Conservation (phyloP, 495 filamentous ascomycete genomes). For the Penicillium goetzii region DNA sequence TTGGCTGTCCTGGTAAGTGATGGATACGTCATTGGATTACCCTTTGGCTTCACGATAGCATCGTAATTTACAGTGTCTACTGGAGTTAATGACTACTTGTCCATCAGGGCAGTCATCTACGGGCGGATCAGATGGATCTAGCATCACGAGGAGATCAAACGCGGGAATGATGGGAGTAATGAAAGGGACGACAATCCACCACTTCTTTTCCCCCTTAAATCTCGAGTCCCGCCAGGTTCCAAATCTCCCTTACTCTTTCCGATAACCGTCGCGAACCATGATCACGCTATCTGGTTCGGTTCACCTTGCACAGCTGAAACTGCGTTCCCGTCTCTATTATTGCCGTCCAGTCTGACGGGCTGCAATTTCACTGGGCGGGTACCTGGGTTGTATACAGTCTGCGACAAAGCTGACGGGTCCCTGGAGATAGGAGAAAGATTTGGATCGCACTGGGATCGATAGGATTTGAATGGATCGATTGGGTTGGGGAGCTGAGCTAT, state of each 20-base stretch:
- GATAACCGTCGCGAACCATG: conserved; percentile 11
- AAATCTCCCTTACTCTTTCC: conserved; percentile 5
- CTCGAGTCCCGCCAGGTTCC: conserved; percentile 22
- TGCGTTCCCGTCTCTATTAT: not conserved
- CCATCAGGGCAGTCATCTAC: not conserved
- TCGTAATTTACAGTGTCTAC: not conserved
- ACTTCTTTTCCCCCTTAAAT: not conserved
- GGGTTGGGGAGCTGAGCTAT: conserved; percentile 4
- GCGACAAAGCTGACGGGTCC: conserved; percentile 6
- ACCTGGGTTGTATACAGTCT: conserved; percentile 22
- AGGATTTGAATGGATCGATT: conserved; percentile 1
- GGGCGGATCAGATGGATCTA: not conserved
- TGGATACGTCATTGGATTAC: not conserved
- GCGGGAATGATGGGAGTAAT: not conserved
- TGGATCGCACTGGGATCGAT: not conserved
- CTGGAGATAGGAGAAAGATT: not conserved
- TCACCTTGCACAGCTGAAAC: conserved; percentile 5
- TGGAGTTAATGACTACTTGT: not conserved
- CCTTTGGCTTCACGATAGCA: not conserved
- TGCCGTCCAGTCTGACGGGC: conserved; percentile 4
- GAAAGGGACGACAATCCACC: not conserved
- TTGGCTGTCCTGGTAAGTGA: not conserved
- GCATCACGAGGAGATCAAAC: not conserved
- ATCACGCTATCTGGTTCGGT: conserved; percentile 5
- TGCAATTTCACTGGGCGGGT: conserved; percentile 21